Evolutionary conservation across 1,284 basidiomycete species (phyloP), one percentile per base, ranked within the genome.

Genomic region (Trametes hirsuta): DNA sequence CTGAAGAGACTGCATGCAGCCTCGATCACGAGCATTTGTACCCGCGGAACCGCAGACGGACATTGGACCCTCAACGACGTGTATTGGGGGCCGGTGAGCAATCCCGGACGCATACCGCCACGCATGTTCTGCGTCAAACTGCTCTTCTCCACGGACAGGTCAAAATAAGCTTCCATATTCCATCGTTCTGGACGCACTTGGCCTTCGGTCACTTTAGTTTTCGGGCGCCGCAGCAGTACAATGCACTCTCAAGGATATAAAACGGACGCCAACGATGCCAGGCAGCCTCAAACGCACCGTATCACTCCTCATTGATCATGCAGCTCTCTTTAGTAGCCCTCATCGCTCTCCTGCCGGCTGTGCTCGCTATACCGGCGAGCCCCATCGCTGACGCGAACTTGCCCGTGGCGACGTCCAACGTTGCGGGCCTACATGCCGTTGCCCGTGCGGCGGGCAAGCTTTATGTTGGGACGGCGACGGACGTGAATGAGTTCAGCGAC

Each of bases 401-500:
- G 11, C 66, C 68, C 14, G 66, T 67, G n/a, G 67, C 68, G 14
- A 68, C 70, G 35, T 59, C 72, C 25, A 66, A 67, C 11, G 72
- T 69, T 2, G 66, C 69, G 5, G 69, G 67, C 34, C 70, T 84
- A 15, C 72, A 80, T 62, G 68, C 68, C 4, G 74, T 78, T 21
- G 82, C 83, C 2, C 76, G 75, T 62, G 72, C 79, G 22, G 78
- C 80, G 14, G 81, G 82, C 15, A 85, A 85, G 71, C 67, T 76
- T 35, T 86, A 87, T 74, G 83, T 86, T 55, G 85, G 85, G 30
- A 77, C 81, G 14, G 84, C 84, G n/a, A 85, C 84, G 0, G 83
- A 84, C 70, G 85, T 85, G 67, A 75, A 77, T 3, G 82, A 84
- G 67, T 71, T 85, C 36, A 76, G 69, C 2, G 79, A 86, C 62